These are phyloP conservation scores for Hypoxylon rickii DNA, from an alignment of 495 filamentous ascomycete species.

Conservation along the genomic window DNA sequence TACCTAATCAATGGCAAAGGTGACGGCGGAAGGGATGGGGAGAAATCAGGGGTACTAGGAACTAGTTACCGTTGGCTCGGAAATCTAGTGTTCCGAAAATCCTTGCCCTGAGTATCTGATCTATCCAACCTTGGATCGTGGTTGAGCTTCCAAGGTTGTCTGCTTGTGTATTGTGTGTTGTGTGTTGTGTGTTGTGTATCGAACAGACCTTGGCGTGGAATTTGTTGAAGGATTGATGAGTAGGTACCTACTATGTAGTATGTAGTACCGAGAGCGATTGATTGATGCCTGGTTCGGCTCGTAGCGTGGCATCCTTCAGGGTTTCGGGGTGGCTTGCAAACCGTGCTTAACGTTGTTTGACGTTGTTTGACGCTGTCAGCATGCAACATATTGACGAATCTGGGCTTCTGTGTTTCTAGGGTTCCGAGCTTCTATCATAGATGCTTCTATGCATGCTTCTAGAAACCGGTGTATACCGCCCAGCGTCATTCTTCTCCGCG, in stretches of 20 bases:
- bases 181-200: constrained; percentile 10
- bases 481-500: too few species aligned
- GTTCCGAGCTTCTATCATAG: too few species aligned
- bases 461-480: constrained; percentile 26
- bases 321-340: constrained; percentile 19
- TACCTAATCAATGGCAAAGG: too few species aligned
- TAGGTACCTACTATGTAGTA: neutral
- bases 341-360: too few species aligned
- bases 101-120: constrained; percentile 1
- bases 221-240: neutral
- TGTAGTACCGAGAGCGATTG: neutral
- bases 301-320: too few species aligned
- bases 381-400: too few species aligned
- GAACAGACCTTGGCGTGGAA: constrained; percentile 5
- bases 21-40: too few species aligned
- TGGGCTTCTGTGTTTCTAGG: too few species aligned
- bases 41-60: neutral
- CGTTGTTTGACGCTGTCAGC: too few species aligned
- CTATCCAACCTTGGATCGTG: neutral
- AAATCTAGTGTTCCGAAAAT: constrained; percentile 29
- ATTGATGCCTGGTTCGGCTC: too few species aligned
- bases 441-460: constrained; percentile 33
- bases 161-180: too few species aligned
- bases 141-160: too few species aligned
- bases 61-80: constrained; percentile 19